Evolutionary conservation across 768 basidiomycete genomes (phyloP), one percentile per base, ranked within the genome.

Genomic region (Polyporus arcularius): DNA sequence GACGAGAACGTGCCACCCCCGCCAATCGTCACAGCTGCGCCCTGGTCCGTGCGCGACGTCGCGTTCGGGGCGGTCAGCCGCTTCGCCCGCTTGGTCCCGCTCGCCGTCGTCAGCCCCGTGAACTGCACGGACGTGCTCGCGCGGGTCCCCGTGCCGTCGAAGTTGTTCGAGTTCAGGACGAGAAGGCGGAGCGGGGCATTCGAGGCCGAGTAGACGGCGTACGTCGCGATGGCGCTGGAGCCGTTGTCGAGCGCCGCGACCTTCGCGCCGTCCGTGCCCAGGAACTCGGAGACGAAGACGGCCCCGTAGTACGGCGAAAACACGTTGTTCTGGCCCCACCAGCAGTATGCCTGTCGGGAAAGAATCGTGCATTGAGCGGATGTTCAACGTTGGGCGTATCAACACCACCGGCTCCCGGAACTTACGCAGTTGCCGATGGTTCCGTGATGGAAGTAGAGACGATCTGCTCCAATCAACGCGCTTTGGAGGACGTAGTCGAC

Each of bases 391-490:
- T 41, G 26, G 16, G 9, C 16, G 40, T 38, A 7, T 1, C 26
- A 3, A 3, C 32, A 28, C 11, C 30, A 30, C 26, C 3, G 14
- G 39, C 31, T 42, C 11, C 21, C 21, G 32, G 18, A 10, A 69
- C 71, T 63, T 45, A 75, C 75, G 61, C 76, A 76, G 63, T 76
- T 73, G 21, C 73, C 72, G 53, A 78, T 75, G 4, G 74, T 78
- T 8, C 77, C 77, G 60, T 78, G 76, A 58, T 78, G 77, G 66
- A 77, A 78, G 63, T 77, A 77, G 26, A 75, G 66, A 32, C 77
- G 64, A 38, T 75, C 74, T 7, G 72, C 68, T 9, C 75, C 76
- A 48, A 72, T 72, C 43, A 76, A 56, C 15, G 74, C 74, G 53
- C 71, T 75, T 48, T 77, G 76, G 9, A 78, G 67, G 21, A 74